phyloP scores from a whole-genome alignment of 1,284 basidiomycete species.

The Calocybe gambosa region DNA sequence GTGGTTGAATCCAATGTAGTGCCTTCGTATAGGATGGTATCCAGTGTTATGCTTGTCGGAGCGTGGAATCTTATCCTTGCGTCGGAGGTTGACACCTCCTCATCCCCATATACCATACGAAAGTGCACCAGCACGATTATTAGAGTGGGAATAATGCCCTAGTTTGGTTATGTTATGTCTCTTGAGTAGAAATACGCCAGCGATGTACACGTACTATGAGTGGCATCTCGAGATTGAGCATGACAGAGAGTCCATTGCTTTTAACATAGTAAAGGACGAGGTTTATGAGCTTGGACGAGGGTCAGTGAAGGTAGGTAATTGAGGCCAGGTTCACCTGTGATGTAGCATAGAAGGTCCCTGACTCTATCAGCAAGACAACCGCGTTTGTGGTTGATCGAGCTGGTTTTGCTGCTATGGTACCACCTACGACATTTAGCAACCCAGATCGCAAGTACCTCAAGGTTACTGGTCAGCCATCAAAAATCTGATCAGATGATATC shows the following conservation, averaged over 20 bases:
- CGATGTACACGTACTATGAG: not conserved
- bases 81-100: not conserved
- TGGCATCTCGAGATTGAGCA: constrained; percentile 8
- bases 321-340: not conserved
- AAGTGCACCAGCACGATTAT: constrained; percentile 6
- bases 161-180: not conserved
- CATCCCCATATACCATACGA: constrained; percentile 1
- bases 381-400: not conserved
- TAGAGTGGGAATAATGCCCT: constrained; percentile 7
- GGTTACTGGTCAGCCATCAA: not conserved
- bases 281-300: not conserved
- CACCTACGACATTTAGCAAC: not conserved
- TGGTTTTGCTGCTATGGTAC: not conserved
- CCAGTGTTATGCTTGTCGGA: not conserved
- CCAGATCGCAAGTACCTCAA: not conserved
- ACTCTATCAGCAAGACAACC: not conserved
- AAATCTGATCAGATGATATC: not conserved
- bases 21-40: not conserved
- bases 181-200: not conserved
- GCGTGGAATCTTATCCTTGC: not conserved
- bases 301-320: not conserved
- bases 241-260: not conserved
- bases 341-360: not conserved
- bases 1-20: not conserved
- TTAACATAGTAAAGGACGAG: constrained; percentile 1